A percentile compares a stretch with the other conserved stretches of the same genome.
phyloP scores from a whole-genome alignment of 1,139 yeast species.

The Geotrichum fermentans region DNA sequence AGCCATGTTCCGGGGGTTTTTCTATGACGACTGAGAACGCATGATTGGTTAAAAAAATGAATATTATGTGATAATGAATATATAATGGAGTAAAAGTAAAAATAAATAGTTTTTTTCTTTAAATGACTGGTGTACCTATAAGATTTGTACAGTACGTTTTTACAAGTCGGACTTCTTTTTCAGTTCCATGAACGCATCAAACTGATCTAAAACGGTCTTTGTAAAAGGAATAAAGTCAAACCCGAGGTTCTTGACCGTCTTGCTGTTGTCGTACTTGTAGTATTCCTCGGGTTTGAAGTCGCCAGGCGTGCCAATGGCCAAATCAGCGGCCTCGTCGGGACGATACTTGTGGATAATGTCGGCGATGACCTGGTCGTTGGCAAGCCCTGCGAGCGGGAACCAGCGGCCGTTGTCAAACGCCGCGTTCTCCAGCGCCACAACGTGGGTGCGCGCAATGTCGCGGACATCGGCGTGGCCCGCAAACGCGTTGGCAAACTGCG shows the following conservation, averaged over 20 bases:
- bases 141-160: too few species aligned
- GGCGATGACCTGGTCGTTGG: conserved; percentile 32
- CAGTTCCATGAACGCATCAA: background rate
- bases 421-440: too few species aligned
- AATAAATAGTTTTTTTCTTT: too few species aligned
- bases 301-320: conserved; percentile 1
- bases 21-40: conserved; percentile 28
- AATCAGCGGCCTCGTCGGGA: background rate
- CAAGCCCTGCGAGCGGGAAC: conserved; percentile 37
- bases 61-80: too few species aligned
- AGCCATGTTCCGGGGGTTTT: conserved; percentile 54
- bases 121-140: too few species aligned
- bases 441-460: too few species aligned
- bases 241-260: background rate
- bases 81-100: too few species aligned
- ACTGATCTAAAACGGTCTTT: background rate
- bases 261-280: background rate
- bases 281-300: background rate
- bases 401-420: too few species aligned
- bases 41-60: too few species aligned
- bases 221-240: background rate
- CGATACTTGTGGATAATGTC: conserved; percentile 23
- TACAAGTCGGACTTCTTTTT: too few species aligned
- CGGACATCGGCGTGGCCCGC: too few species aligned
- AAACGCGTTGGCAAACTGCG: background rate